phyloP scores from a whole-genome alignment of 2,329 filamentous ascomycete species.

The Diplodia mutila region DNA sequence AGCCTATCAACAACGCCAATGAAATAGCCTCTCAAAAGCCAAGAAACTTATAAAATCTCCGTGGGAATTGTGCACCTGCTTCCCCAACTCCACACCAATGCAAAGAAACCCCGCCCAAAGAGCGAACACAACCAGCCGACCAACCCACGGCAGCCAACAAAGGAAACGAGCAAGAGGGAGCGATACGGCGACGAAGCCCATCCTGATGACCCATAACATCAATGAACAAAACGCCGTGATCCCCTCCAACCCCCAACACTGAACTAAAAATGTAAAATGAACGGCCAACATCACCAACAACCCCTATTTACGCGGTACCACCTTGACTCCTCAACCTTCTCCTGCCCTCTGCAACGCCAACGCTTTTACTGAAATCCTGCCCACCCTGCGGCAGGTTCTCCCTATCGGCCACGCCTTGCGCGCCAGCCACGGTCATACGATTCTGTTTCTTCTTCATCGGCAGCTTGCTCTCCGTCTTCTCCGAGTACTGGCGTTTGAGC shows the following conservation, averaged over 20 bases:
- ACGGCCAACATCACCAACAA: neutral
- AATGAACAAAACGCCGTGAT: neutral
- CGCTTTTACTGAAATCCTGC: constrained; percentile 45
- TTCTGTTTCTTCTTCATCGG: constrained; percentile 43
- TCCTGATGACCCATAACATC: neutral
- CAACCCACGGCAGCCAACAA: neutral
- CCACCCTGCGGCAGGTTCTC: constrained; percentile 42
- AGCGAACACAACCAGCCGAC: neutral
- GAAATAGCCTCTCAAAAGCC: neutral
- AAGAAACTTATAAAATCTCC: neutral
- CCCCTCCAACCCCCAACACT: neutral
- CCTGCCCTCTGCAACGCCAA: constrained; percentile 33
- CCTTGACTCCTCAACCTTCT: constrained; percentile 25
- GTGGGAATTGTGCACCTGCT: neutral
- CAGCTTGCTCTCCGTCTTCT: constrained; percentile 45
- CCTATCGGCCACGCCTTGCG: constrained; percentile 42
- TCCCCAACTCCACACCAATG: neutral
- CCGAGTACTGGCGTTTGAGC: constrained; percentile 50
- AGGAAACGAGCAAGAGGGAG: neutral
- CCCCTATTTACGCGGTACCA: neutral
- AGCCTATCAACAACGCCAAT: neutral
- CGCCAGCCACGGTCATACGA: constrained; percentile 48
- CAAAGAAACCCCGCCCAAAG: neutral
- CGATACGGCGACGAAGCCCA: neutral
- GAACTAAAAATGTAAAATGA: neutral